phyloP scores from a whole-genome alignment of 2,329 filamentous ascomycete genomes.

The Xylariaceae sp. region DNA sequence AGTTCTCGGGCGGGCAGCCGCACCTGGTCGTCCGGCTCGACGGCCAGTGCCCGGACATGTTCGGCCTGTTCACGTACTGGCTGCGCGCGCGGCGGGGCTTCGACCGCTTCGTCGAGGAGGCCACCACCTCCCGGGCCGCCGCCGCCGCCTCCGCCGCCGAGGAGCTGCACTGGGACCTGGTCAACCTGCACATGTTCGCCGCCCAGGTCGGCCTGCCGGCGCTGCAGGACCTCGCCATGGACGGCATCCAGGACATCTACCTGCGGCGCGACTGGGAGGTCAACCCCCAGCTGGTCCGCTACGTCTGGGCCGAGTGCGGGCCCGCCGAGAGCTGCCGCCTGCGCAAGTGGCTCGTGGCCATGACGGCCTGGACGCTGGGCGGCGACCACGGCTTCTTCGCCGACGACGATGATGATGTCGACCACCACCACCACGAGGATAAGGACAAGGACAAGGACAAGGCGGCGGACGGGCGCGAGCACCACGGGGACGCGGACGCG shows the following conservation, averaged over 20 bases:
- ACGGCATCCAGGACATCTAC: conserved; percentile 52
- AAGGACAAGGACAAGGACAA: too few species aligned
- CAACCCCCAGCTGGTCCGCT: conserved; percentile 40
- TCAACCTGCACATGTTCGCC: conserved; percentile 51
- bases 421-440: too few species aligned
- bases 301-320: conserved; percentile 48
- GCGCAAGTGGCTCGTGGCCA: conserved; percentile 52
- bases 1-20: conserved; percentile 15
- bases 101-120: conserved; percentile 19
- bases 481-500: background rate
- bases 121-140: conserved; percentile 13
- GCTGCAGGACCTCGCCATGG: conserved; percentile 51
- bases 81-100: conserved; percentile 21
- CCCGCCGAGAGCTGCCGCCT: conserved; percentile 41
- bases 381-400: too few species aligned
- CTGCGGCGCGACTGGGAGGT: conserved; percentile 53
- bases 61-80: conserved; percentile 28
- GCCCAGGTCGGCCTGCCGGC: conserved; percentile 40
- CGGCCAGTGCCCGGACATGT: conserved; percentile 25
- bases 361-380: conserved; percentile 49
- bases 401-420: conserved; percentile 20
- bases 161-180: conserved; percentile 47
- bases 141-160: too few species aligned
- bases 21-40: conserved; percentile 21
- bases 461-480: too few species aligned